These are phyloP conservation scores for Prinsepia uniflora DNA, from an alignment of 306 rosid genomes.

Conservation along the genomic window DNA sequence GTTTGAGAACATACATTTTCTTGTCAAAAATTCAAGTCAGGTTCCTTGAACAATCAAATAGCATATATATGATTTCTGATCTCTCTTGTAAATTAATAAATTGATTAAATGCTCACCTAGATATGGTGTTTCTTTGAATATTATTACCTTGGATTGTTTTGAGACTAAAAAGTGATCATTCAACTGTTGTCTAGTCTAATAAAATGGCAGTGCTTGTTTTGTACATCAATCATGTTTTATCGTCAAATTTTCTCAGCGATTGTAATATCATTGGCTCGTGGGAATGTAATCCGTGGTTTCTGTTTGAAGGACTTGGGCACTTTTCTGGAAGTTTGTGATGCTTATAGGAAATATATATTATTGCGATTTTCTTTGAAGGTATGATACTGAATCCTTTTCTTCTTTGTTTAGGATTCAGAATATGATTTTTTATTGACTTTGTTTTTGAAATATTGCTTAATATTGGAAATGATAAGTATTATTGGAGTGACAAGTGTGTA, in stretches of 20 bases:
- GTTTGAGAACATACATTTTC: background rate
- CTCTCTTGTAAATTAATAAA: no score
- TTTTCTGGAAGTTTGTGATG: no score
- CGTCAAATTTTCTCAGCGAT: background rate
- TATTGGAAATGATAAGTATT: background rate
- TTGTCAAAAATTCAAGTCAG: background rate
- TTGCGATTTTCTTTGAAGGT: background rate
- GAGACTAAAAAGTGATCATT: background rate
- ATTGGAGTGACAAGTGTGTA: background rate
- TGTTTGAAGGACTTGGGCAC: no score
- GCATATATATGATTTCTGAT: background rate
- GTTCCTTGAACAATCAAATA: background rate
- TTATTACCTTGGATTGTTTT: background rate
- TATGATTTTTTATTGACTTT: background rate
- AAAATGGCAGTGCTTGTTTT: background rate
- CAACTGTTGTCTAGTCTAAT: background rate
- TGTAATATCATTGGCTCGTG: background rate
- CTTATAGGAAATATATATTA: no score
- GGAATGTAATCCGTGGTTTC: background rate
- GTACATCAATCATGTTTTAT: no score
- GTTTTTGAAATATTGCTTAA: background rate
- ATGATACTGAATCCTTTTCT: background rate
- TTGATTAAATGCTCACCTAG: background rate
- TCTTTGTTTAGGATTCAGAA: background rate
- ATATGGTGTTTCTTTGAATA: background rate